Base-by-base conservation (phyloP, 1,284 basidiomycete genomes). In the Tylopilus orsonianus region DNA sequence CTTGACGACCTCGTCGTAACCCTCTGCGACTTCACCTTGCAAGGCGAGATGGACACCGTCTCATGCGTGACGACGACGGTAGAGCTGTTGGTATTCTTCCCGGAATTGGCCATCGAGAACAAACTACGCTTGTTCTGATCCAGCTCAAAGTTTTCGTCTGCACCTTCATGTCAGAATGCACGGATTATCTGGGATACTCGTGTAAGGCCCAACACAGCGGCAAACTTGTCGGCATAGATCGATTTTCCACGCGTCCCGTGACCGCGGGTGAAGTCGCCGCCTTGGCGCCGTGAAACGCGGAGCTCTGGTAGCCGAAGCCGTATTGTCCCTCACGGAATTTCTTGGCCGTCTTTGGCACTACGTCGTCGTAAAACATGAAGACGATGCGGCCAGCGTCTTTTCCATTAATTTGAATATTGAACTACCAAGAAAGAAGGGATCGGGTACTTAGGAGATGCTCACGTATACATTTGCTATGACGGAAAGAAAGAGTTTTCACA, bases 201-300 rank as follows among this genome's bases (percentile, higher is more conserved):
- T 10, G 26, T 26, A 10, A 26, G 26, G 26, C 5, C 26, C 6
- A 13, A 19, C 42, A 56, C 73, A 52, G 86, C 87, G n/a, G 59
- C 69, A 56, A 90, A 93, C 64, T 88, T 92, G 59, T 82, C 79
- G 56, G 94, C 94, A 61, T 95, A 97, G 70, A 97, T 97, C 23
- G 87, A 91, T 71, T 87, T 87, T 47, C 90, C 92, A 51, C 96
- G 95, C 2, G 93, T 97, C 13, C 96, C 95, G 61, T 97, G 83
- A 26, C 67, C 61, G 16, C 59, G 64, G 54, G 83, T 87, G 70
- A 89, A 88, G 62, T 88, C 87, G 45, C 86, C 87, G 42, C 85
- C 85, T 65, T 88, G 78, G 49, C 75, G 56, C 93, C 83, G 68
- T 97, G 93, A 75, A 97, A 93, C 8, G 56, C 51, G 5, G 83